Evolutionary conservation across 2,329 filamentous ascomycete genomes (phyloP), one percentile per base, ranked within the genome.

Genomic region (Aureobasidium sp.): DNA sequence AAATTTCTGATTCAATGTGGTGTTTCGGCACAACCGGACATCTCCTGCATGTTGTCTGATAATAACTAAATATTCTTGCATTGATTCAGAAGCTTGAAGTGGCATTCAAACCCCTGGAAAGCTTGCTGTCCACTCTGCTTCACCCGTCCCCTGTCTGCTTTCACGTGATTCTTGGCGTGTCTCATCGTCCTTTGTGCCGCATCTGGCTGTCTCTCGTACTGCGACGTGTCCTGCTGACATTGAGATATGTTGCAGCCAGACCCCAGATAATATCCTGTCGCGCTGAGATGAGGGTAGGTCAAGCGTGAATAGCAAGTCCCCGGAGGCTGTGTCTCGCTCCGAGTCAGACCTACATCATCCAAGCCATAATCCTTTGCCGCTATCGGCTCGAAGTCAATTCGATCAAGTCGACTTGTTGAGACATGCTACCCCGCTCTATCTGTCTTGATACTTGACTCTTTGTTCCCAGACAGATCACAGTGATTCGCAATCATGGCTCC

Each of bases 21-120:
- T n/a, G 13, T 37, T 37, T 27, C 13, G 27, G 55, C 27, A n/a
- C n/a, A 12, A 10, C 23, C 42, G 41, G 32, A 26, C 56, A 59
- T 59, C 27, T 59, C 42, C 6, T 47, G 55, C 42, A 58, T 58
- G 55, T 17, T 47, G 44, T 48, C 47, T 59, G 55, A 58, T 50
- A 13, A 23, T 50, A 29, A 20, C 36, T 59, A 26, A 58, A 23
- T 58, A 37, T 47, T 37, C 12, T 32, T 47, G 55, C 42, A 58
- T 58, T 27, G 29, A 37, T 36, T 37, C 55, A 58, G 20, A 47
- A 37, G 23, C 32, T 47, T 23, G 41, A 9, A 47, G 55, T 41
- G 34, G 13, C 44, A 41, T 39, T 36, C n/a, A 47, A 37, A n/a
- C 55, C 55, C 55, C 55, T 58, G 23, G 55, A 44, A 58, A 58